Percentiles rank a stretch among this genome's conserved stretches.
These are phyloP conservation scores for Chaetomium sp. DNA, from an alignment of 2,329 filamentous ascomycete genomes.

Conservation along the genomic window DNA sequence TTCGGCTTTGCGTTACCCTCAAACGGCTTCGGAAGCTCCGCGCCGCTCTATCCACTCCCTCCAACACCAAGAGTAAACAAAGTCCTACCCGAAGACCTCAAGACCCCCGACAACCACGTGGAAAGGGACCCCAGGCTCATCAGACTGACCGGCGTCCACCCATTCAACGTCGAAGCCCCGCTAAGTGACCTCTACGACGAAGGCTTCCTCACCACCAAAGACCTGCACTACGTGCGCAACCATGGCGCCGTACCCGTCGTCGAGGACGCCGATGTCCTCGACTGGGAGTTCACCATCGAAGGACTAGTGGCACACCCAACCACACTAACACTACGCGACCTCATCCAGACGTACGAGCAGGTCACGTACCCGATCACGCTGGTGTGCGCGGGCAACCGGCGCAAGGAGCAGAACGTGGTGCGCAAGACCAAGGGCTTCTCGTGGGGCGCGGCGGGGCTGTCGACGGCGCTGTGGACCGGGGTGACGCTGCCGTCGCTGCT, in stretches of 20 bases:
- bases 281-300: constrained; percentile 83
- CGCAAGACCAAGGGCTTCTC: constrained; percentile 92
- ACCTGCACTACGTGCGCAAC: constrained; percentile 90
- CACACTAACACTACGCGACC: constrained; percentile 68
- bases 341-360: constrained; percentile 75
- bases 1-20: not conserved
- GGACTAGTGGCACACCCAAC: constrained; percentile 80
- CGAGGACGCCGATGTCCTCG: constrained; percentile 67
- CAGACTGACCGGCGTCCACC: constrained; percentile 82
- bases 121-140: constrained; percentile 79
- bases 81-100: constrained; percentile 73
- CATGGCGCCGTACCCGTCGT: constrained; percentile 82
- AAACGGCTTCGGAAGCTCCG: not conserved
- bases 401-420: constrained; percentile 91
- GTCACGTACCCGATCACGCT: constrained; percentile 85
- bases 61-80: constrained; percentile 62
- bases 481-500: constrained; percentile 74
- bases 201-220: constrained; percentile 83
- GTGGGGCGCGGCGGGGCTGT: constrained; percentile 86
- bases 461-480: constrained; percentile 86
- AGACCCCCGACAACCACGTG: constrained; percentile 83
- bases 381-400: constrained; percentile 87
- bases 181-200: constrained; percentile 74
- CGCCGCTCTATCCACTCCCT: constrained; percentile 63
- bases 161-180: constrained; percentile 88